phyloP scores from a whole-genome alignment of 164 flowering plant genomes.

The Litsea cubeba region DNA sequence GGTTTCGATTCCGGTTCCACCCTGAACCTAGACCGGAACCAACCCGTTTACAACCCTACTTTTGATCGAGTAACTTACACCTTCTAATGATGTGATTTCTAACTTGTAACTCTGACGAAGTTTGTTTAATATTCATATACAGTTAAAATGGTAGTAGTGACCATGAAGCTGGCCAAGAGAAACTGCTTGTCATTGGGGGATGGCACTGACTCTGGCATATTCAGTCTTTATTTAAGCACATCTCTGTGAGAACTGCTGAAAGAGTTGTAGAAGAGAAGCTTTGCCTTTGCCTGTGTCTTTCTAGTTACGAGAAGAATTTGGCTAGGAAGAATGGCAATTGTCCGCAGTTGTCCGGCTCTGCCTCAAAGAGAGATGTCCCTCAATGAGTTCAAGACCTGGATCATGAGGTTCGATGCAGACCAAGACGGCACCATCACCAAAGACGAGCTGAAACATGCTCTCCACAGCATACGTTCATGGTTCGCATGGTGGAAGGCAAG shows the following conservation, averaged over 20 bases:
- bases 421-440: conserved; percentile 4
- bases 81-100: too few relatives aligned
- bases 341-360: conserved; percentile 4
- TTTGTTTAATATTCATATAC: neutral
- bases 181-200: neutral
- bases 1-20: too few relatives aligned
- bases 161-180: neutral
- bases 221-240: neutral
- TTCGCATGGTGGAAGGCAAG: conserved; percentile 13
- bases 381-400: conserved; percentile 12
- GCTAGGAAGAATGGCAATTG: conserved; percentile 6
- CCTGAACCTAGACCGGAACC: too few relatives aligned
- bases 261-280: neutral
- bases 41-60: too few relatives aligned
- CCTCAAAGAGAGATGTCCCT: conserved; percentile 10
- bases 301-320: too few relatives aligned
- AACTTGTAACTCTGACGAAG: neutral
- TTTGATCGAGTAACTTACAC: too few relatives aligned
- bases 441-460: conserved; percentile 7
- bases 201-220: neutral
- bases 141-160: neutral
- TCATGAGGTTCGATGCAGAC: conserved; percentile 13
- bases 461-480: conserved; percentile 9
- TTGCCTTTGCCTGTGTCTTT: neutral
- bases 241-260: neutral